Conservation (phyloP, 2,329 filamentous ascomycete species). For the Aschersonia sp. region DNA sequence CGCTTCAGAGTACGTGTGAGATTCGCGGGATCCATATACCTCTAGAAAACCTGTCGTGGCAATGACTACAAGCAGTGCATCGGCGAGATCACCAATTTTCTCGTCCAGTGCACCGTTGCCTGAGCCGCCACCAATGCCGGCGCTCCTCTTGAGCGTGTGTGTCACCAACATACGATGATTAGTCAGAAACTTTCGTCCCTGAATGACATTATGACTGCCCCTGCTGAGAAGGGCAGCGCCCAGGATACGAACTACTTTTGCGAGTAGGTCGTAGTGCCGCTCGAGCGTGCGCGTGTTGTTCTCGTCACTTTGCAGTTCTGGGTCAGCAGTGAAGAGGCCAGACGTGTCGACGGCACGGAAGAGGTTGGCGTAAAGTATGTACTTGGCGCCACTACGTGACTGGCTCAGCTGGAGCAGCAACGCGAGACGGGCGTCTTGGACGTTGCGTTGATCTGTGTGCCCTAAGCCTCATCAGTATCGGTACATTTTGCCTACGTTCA, state of each 20-base stretch:
- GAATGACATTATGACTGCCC: slow-evolving; percentile 68
- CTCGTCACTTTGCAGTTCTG: slow-evolving; percentile 74
- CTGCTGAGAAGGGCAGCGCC: slow-evolving; percentile 68
- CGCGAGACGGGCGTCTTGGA: slow-evolving; percentile 58
- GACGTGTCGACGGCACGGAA: slow-evolving; percentile 71
- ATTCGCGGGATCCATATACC: slow-evolving; percentile 27
- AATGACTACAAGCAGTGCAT: slow-evolving; percentile 73
- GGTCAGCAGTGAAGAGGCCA: slow-evolving; percentile 77
- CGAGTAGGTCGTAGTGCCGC: slow-evolving; percentile 73
- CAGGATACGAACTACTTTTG: slow-evolving; percentile 67
- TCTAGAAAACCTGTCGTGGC: slow-evolving; percentile 73
- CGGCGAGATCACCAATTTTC: slow-evolving; percentile 62
- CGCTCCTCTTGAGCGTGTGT: slow-evolving; percentile 79
- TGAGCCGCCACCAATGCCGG: slow-evolving; percentile 49
- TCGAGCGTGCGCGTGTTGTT: slow-evolving; percentile 56
- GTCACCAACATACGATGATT: slow-evolving; percentile 76
- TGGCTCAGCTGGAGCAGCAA: slow-evolving; percentile 76
- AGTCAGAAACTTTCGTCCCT: slow-evolving; percentile 65
- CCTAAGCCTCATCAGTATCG: slow-evolving; percentile 13
- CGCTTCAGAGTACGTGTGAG: too few relatives aligned
- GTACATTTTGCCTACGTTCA: not conserved
- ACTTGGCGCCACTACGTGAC: slow-evolving; percentile 68
- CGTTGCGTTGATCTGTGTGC: slow-evolving; percentile 30
- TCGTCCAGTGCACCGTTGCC: slow-evolving; percentile 33
- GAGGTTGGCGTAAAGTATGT: slow-evolving; percentile 78